phyloP scores from a whole-genome alignment of 1,139 yeast genomes.

The Torulaspora globosa region DNA sequence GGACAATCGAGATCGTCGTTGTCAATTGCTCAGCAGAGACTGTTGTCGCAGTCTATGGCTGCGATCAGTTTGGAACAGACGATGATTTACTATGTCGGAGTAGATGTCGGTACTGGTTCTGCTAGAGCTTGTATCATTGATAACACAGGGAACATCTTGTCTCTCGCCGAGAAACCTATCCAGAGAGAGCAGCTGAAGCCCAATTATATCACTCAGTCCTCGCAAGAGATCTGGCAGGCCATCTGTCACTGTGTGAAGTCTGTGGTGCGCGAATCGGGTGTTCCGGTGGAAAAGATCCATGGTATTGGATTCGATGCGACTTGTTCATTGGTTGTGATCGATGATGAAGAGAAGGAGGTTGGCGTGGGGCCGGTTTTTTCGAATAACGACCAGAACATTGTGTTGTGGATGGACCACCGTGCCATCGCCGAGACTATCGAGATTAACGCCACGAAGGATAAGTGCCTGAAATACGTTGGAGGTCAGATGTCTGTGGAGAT shows the following conservation, averaged over 20 bases:
- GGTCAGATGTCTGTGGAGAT: conserved; percentile 97
- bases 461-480: conserved; percentile 84
- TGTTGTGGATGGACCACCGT: conserved; percentile 98
- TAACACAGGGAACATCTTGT: conserved; percentile 73
- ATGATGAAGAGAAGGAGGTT: conserved; percentile 61
- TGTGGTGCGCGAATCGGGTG: conserved; percentile 67
- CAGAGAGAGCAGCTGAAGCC: conserved; percentile 71
- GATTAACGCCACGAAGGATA: conserved; percentile 77
- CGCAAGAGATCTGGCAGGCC: conserved; percentile 90
- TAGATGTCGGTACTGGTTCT: conserved; percentile 96
- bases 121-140: conserved; percentile 93
- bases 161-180: conserved; percentile 75
- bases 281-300: conserved; percentile 59
- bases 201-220: conserved; percentile 73
- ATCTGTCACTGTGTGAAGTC: conserved; percentile 77
- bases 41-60: conserved; percentile 20
- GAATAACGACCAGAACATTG: conserved; percentile 70
- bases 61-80: conserved; percentile 16
- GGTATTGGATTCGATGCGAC: conserved; percentile 98
- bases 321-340: conserved; percentile 82
- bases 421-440: conserved; percentile 80
- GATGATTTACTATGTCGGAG: conserved; percentile 68
- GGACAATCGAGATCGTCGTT: conserved; percentile 23
- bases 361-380: conserved; percentile 90
- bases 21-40: conserved; percentile 25